Conservation (phyloP, 208 protist species). For the Wallacemonas sp. region DNA sequence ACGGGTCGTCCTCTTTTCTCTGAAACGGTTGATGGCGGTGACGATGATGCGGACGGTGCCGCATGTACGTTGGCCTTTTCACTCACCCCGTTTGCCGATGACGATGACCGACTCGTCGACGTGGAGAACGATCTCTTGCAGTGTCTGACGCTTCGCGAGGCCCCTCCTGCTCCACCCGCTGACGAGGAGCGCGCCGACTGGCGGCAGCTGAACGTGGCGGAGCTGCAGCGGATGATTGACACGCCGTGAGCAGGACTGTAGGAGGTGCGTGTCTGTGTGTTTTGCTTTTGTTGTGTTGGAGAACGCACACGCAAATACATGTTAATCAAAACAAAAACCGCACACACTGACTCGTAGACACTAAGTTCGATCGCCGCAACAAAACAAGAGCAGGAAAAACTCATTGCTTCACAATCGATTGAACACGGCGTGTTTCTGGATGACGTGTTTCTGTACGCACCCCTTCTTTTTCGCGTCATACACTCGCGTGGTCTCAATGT, state of each 20-base stretch:
- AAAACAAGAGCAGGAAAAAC: too few species aligned
- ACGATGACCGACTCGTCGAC: conserved; percentile 17
- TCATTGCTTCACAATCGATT: too few species aligned
- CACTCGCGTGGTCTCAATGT: too few species aligned
- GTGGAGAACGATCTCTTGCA: conserved; percentile 17
- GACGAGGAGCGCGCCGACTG: conserved; percentile 24
- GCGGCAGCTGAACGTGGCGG: conserved; percentile 18
- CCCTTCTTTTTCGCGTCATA: too few species aligned
- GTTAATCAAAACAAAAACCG: not conserved
- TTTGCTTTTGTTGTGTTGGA: not conserved
- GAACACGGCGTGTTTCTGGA: too few species aligned
- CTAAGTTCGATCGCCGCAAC: too few species aligned
- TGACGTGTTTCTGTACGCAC: too few species aligned
- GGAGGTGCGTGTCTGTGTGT: conserved; percentile 9
- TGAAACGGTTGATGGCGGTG: not conserved
- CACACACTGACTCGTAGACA: too few species aligned
- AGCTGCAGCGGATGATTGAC: conserved; percentile 14
- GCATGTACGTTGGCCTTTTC: not conserved
- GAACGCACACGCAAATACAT: not conserved
- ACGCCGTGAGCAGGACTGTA: not conserved
- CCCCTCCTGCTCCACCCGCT: conserved; percentile 16
- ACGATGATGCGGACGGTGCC: not conserved
- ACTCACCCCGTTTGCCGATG: not conserved
- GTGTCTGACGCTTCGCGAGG: conserved; percentile 12
- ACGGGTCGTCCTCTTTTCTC: not conserved